phyloP scores from a whole-genome alignment of 352 stramenopile species.

The Phytophthora fragariae region DNA sequence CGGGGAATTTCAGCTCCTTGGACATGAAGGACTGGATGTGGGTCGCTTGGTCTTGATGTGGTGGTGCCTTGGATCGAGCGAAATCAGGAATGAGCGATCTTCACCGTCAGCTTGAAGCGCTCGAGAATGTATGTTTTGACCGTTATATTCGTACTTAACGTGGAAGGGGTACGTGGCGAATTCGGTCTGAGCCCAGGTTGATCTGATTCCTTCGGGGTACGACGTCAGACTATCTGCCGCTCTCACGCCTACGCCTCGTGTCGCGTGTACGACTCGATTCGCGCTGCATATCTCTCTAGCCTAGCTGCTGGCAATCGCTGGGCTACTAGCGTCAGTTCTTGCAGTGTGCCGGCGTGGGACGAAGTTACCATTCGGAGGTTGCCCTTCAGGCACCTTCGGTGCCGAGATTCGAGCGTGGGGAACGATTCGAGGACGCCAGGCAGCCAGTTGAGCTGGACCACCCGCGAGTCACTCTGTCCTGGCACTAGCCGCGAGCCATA shows the following conservation, averaged over 20 bases:
- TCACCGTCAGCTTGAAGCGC: slow-evolving; percentile 11
- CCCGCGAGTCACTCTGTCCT: slow-evolving; percentile 11
- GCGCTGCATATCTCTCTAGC: slow-evolving; percentile 57
- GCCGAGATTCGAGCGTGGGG: slow-evolving; percentile 47
- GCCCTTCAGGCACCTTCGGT: slow-evolving; percentile 57
- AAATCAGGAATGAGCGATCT: slow-evolving; percentile 30
- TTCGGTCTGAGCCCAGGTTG: slow-evolving; percentile 2
- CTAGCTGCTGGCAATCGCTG: slow-evolving; percentile 45
- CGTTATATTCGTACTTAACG: slow-evolving; percentile 3
- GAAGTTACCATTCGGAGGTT: slow-evolving; percentile 43
- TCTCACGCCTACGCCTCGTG: slow-evolving; percentile 28
- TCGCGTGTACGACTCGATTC: slow-evolving; percentile 56
- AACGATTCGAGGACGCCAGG: slow-evolving; percentile 58
- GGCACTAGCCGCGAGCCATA: slow-evolving; percentile 30
- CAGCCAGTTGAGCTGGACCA: slow-evolving; percentile 54
- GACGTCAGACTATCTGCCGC: slow-evolving; percentile 12
- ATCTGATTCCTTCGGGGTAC: slow-evolving; percentile 23
- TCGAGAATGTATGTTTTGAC: slow-evolving; percentile 14
- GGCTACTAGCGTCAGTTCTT: slow-evolving; percentile 51
- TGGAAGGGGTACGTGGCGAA: slow-evolving; percentile 1
- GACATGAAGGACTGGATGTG: slow-evolving; percentile 18
- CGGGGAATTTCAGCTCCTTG: slow-evolving; percentile 52
- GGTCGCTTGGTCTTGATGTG: too few relatives aligned
- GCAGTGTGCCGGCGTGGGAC: slow-evolving; percentile 32
- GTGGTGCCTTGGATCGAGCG: slow-evolving; percentile 15